These are phyloP conservation scores for Schizochytrium sp. DNA, from an alignment of 108 stramenopile genomes.

Conservation along the genomic window DNA sequence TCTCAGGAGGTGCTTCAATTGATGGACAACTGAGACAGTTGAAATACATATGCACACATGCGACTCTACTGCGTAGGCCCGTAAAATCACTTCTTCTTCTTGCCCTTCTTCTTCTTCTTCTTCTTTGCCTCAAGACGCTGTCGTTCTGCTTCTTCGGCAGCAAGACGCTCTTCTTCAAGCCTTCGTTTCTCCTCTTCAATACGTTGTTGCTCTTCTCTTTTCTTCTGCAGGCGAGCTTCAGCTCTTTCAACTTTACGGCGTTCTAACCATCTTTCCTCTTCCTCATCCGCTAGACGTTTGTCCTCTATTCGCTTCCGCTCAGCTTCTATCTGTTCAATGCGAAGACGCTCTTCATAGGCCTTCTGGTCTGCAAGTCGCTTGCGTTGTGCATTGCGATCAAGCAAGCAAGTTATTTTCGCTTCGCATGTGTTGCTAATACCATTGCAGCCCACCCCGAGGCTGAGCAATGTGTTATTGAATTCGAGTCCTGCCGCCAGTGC, in stretches of 20 bases:
- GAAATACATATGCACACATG: too few relatives aligned
- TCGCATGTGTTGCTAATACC: constrained; percentile 13
- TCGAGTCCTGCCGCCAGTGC: constrained; percentile 16
- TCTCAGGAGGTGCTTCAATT: background rate
- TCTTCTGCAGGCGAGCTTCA: background rate
- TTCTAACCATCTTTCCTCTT: constrained; percentile 46
- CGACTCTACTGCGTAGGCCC: background rate
- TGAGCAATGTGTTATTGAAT: background rate
- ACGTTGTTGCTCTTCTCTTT: background rate
- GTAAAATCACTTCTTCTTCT: constrained; percentile 9
- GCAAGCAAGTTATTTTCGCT: background rate
- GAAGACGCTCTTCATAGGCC: background rate
- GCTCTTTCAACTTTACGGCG: constrained; percentile 28
- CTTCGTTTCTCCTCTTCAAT: background rate
- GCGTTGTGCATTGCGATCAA: constrained; percentile 27
- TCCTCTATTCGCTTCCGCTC: constrained; percentile 21
- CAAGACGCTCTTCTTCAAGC: background rate
- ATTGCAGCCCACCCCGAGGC: constrained; percentile 47
- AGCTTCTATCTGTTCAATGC: background rate
- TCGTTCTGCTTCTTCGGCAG: constrained; percentile 39
- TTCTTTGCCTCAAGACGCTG: constrained; percentile 33
- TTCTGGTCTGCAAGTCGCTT: background rate
- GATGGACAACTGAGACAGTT: background rate
- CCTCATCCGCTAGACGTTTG: background rate
- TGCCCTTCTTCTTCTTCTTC: constrained; percentile 61